Conservation (phyloP, 1,139 yeast species). For the Pichia sp. region DNA sequence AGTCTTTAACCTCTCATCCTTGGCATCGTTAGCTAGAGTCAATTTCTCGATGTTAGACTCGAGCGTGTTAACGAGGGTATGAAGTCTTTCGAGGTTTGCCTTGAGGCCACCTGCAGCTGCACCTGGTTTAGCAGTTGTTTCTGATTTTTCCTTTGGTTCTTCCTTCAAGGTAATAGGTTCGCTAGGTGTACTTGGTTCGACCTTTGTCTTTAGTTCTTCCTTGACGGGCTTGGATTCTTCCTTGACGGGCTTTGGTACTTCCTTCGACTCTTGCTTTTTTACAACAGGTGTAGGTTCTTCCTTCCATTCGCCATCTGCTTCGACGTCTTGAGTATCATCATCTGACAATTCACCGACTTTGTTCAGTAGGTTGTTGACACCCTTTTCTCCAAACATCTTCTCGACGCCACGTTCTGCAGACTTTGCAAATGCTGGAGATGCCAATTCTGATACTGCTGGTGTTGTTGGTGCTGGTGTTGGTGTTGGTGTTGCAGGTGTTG, state of each 20-base stretch:
- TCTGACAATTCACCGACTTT: slow-evolving; percentile 32
- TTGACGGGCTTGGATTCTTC: slow-evolving; percentile 13
- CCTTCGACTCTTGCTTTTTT: too few species aligned
- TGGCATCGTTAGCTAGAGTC: slow-evolving; percentile 47
- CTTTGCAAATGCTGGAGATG: slow-evolving; percentile 17
- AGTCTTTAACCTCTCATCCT: slow-evolving; percentile 49
- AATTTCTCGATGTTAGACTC: slow-evolving; percentile 49
- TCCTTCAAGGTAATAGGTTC: too few species aligned
- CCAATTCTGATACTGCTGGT: slow-evolving; percentile 2
- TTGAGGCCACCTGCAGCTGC: slow-evolving; percentile 40
- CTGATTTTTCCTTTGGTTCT: background rate
- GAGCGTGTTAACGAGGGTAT: slow-evolving; percentile 46
- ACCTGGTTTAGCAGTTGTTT: slow-evolving; percentile 8
- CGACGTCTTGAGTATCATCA: slow-evolving; percentile 35
- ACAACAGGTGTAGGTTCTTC: slow-evolving; percentile 1
- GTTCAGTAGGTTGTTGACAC: slow-evolving; percentile 41
- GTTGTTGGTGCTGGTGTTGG: slow-evolving; percentile 3
- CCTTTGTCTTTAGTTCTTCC: background rate
- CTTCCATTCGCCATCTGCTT: slow-evolving; percentile 26
- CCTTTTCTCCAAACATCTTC: slow-evolving; percentile 40
- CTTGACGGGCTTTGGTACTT: background rate
- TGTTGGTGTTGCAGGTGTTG: slow-evolving; percentile 10
- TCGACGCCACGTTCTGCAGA: slow-evolving; percentile 34
- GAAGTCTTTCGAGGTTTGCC: slow-evolving; percentile 61
- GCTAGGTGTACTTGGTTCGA: slow-evolving; percentile 12